Evolutionary conservation across 78 protist species (phyloP).

Genomic region (Chrysochromulina parva): DNA sequence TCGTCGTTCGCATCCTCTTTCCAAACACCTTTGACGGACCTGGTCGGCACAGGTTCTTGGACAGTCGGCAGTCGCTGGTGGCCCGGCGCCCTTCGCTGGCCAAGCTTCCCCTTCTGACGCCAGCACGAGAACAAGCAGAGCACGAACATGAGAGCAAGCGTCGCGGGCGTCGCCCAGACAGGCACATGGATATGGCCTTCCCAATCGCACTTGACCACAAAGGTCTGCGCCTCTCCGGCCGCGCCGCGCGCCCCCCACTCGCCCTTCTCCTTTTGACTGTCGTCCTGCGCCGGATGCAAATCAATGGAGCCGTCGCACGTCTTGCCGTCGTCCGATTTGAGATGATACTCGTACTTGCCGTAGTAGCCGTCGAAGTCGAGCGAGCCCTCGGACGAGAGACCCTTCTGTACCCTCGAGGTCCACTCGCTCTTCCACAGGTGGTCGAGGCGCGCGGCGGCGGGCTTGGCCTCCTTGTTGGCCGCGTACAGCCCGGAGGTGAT

Average conservation of each 20-base stretch:
- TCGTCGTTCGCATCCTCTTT: too few relatives aligned
- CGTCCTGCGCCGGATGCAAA: not conserved
- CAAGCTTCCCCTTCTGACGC: not conserved
- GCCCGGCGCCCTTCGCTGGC: too few relatives aligned
- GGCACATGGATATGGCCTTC: not conserved
- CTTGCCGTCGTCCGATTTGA: not conserved
- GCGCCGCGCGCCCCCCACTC: not conserved
- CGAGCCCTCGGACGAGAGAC: not conserved
- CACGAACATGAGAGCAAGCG: not conserved
- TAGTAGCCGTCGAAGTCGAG: not conserved
- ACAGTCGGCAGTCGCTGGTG: too few relatives aligned
- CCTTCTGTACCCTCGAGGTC: not conserved
- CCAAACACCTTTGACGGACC: too few relatives aligned
- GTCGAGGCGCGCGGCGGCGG: not conserved
- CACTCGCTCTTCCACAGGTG: not conserved
- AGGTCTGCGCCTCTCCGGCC: not conserved
- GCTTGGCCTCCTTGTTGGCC: not conserved
- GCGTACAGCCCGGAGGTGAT: not conserved
- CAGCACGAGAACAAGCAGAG: not conserved
- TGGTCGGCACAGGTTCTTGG: too few relatives aligned
- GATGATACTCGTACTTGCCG: not conserved
- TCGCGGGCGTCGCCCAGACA: not conserved
- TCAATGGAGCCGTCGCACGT: not conserved
- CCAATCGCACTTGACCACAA: not conserved
- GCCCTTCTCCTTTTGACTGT: too few relatives aligned